Conservation (phyloP, 345 rosid species). For the Lagerstroemia speciosa region DNA sequence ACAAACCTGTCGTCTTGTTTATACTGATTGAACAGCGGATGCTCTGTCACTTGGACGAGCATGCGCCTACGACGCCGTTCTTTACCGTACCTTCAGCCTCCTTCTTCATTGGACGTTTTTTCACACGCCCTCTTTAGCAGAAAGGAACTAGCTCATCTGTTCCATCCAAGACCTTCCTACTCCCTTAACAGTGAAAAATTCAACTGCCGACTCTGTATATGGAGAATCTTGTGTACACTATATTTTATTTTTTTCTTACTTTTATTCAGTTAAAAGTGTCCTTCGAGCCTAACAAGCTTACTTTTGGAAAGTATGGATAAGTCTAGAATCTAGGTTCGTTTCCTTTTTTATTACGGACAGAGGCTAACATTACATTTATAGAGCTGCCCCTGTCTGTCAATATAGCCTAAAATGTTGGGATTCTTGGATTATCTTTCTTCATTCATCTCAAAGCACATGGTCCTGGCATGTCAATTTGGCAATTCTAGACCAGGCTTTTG, state of each 20-base stretch:
- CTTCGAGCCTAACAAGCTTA: background rate
- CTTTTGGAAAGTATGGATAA: background rate
- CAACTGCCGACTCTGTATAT: background rate
- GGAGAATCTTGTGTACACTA: background rate
- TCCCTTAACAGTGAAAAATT: background rate
- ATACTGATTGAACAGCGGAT: background rate
- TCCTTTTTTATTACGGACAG: too few species aligned
- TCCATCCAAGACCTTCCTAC: background rate
- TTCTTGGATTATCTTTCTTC: background rate
- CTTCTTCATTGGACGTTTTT: background rate
- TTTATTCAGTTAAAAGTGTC: background rate
- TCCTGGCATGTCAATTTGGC: background rate
- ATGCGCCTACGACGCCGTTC: background rate
- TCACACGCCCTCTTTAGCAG: background rate
- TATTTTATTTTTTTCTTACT: too few species aligned
- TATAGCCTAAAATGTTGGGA: background rate
- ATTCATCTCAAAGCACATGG: background rate
- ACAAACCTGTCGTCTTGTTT: background rate
- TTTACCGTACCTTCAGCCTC: background rate
- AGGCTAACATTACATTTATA: background rate
- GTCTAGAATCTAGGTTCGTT: background rate
- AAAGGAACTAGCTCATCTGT: background rate
- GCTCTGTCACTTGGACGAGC: background rate
- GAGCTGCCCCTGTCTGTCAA: background rate
- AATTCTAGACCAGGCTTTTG: background rate